Conservation (phyloP, 2,329 filamentous ascomycete genomes). For the Exophiala xenobiotica region DNA sequence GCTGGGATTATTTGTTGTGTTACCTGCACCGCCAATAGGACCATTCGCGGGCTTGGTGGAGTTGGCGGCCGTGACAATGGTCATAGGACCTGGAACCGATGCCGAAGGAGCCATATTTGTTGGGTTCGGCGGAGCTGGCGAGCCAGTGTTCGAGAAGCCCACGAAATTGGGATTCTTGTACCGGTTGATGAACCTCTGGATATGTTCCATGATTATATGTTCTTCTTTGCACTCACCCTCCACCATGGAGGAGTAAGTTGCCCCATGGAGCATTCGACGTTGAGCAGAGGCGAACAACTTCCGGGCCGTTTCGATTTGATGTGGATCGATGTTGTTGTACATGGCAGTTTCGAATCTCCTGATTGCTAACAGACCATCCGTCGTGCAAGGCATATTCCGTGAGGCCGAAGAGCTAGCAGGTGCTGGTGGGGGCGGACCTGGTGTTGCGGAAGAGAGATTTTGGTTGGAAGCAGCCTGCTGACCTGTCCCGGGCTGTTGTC, state of each 20-base stretch:
- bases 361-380: slow-evolving; percentile 24
- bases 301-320: slow-evolving; percentile 23
- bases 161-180: slow-evolving; percentile 29
- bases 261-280: slow-evolving; percentile 26
- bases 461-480: slow-evolving; percentile 15
- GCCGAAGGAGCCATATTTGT: no score
- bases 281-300: slow-evolving; percentile 28
- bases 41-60: no score
- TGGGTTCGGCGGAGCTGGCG: slow-evolving; percentile 11
- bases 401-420: slow-evolving; percentile 22
- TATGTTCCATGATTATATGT: slow-evolving; percentile 26
- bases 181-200: slow-evolving; percentile 24
- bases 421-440: slow-evolving; percentile 10
- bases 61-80: no score
- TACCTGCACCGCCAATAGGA: no score
- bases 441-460: slow-evolving; percentile 11
- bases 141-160: slow-evolving; percentile 23
- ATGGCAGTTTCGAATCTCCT: slow-evolving; percentile 25
- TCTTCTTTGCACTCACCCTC: slow-evolving; percentile 28
- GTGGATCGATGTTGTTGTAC: slow-evolving; percentile 24
- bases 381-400: slow-evolving; percentile 28
- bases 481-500: slow-evolving; percentile 7
- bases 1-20: no score
- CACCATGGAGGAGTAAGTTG: slow-evolving; percentile 17
- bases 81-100: no score